Conservation (phyloP, 805 yeast species). For the Lipomyces orientalis region DNA sequence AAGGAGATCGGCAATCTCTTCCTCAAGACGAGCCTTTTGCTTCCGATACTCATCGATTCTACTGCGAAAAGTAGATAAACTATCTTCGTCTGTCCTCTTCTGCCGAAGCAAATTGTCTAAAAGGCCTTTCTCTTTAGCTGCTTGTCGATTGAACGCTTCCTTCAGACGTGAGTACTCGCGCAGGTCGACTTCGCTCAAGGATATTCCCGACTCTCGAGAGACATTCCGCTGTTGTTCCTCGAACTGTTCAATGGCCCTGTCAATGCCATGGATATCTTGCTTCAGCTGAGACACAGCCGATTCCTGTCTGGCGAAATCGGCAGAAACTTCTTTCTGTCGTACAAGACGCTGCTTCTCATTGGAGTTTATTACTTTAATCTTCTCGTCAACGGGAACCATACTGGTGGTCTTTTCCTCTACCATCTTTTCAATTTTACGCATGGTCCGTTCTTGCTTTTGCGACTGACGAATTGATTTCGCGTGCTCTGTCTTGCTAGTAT, state of each 20-base stretch:
- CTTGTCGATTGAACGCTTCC: constrained; percentile 50
- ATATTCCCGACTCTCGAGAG: constrained; percentile 46
- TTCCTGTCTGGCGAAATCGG: constrained; percentile 61
- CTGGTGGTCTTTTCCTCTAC: constrained; percentile 53
- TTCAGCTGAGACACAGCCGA: constrained; percentile 51
- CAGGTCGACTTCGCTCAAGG: constrained; percentile 58
- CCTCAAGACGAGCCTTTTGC: constrained; percentile 31
- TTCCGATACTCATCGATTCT: constrained; percentile 31
- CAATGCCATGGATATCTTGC: constrained; percentile 56
- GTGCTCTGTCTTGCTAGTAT: constrained; percentile 32
- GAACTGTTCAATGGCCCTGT: constrained; percentile 50
- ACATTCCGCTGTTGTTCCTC: constrained; percentile 47
- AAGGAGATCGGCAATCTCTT: constrained; percentile 49
- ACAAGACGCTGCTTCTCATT: constrained; percentile 50
- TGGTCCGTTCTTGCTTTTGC: constrained; percentile 46
- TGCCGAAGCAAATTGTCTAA: constrained; percentile 39
- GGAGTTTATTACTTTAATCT: constrained; percentile 54
- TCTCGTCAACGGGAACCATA: constrained; percentile 68
- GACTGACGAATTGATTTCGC: constrained; percentile 26
- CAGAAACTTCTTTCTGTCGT: constrained; percentile 57
- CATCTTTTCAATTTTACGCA: constrained; percentile 47
- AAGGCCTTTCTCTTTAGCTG: constrained; percentile 39
- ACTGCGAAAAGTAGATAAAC: constrained; percentile 31
- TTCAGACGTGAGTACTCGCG: constrained; percentile 64
- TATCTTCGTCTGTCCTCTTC: constrained; percentile 39